Conservation (phyloP, 345 rosid species). For the Turritis glabra region DNA sequence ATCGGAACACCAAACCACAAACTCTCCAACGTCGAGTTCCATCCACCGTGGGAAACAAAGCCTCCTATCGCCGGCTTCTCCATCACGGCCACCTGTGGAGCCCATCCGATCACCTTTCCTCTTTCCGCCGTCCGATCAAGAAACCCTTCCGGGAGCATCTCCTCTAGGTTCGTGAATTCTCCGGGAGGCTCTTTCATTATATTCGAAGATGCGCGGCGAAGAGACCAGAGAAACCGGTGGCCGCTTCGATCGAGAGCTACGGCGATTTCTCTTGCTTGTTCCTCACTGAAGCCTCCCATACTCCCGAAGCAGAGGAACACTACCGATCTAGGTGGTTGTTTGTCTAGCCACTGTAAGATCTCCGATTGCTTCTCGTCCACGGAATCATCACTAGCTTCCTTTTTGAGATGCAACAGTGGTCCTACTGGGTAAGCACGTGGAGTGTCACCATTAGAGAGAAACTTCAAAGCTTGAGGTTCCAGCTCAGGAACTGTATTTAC, state of each 20-base stretch:
- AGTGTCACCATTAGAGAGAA: not conserved
- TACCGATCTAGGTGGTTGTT: constrained; percentile 50
- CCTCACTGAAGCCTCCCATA: constrained; percentile 51
- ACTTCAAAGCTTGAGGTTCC: constrained; percentile 35
- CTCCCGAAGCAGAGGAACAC: constrained; percentile 72
- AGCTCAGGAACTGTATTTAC: constrained; percentile 46
- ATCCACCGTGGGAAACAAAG: constrained; percentile 59
- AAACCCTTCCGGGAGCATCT: constrained; percentile 48
- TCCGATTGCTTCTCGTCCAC: not conserved
- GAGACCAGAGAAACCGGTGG: constrained; percentile 53
- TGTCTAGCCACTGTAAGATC: constrained; percentile 51
- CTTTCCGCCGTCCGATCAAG: constrained; percentile 34
- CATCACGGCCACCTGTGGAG: constrained; percentile 45
- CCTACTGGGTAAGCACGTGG: constrained; percentile 46
- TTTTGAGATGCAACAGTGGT: constrained; percentile 46
- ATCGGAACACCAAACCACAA: constrained; percentile 57
- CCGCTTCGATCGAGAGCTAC: constrained; percentile 45
- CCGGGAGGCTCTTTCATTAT: constrained; percentile 14
- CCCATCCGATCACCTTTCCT: constrained; percentile 58
- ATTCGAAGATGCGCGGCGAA: constrained; percentile 34
- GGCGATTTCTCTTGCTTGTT: constrained; percentile 49
- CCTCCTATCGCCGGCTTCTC: constrained; percentile 50
- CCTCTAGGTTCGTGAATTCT: constrained; percentile 19
- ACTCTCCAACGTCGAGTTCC: constrained; percentile 62
- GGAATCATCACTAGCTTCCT: not conserved